Conservation (phyloP, 495 filamentous ascomycete genomes). For the Melanomma pulvis-pyrius region DNA sequence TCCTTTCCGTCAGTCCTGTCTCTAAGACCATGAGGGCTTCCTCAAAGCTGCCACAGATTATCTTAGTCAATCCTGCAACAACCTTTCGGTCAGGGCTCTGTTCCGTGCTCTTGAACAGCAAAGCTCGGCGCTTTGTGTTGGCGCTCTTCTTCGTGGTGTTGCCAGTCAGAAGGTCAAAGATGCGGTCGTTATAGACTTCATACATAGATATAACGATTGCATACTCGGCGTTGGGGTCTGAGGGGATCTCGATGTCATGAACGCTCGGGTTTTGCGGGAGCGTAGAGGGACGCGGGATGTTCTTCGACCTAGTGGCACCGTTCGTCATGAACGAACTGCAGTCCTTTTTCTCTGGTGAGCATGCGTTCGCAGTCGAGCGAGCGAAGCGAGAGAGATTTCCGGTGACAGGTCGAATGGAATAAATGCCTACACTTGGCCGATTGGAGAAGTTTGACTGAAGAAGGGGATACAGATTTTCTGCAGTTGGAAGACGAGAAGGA, state of each 20-base stretch:
- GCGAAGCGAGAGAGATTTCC: slow-evolving; percentile 35
- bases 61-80: slow-evolving; percentile 87
- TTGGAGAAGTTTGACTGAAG: slow-evolving; percentile 19
- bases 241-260: slow-evolving; percentile 63
- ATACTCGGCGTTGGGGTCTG: slow-evolving; percentile 78
- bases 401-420: slow-evolving; percentile 37
- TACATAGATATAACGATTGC: slow-evolving; percentile 95
- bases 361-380: slow-evolving; percentile 45
- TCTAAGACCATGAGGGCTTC: slow-evolving; percentile 92
- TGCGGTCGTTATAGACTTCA: slow-evolving; percentile 98
- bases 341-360: slow-evolving; percentile 53
- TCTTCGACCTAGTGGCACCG: slow-evolving; percentile 29
- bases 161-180: slow-evolving; percentile 84
- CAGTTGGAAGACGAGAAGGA: neutral
- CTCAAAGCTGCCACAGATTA: slow-evolving; percentile 80
- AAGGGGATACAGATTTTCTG: slow-evolving; percentile 30
- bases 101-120: slow-evolving; percentile 89
- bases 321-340: slow-evolving; percentile 42
- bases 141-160: slow-evolving; percentile 46
- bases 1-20: slow-evolving; percentile 81
- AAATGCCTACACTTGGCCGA: slow-evolving; percentile 25
- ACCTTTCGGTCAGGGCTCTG: slow-evolving; percentile 82
- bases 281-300: slow-evolving; percentile 55
- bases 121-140: slow-evolving; percentile 65
- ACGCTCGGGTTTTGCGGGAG: slow-evolving; percentile 77